Evolutionary conservation across 805 yeast species (phyloP).

Genomic region (Starmerella davenportii): DNA sequence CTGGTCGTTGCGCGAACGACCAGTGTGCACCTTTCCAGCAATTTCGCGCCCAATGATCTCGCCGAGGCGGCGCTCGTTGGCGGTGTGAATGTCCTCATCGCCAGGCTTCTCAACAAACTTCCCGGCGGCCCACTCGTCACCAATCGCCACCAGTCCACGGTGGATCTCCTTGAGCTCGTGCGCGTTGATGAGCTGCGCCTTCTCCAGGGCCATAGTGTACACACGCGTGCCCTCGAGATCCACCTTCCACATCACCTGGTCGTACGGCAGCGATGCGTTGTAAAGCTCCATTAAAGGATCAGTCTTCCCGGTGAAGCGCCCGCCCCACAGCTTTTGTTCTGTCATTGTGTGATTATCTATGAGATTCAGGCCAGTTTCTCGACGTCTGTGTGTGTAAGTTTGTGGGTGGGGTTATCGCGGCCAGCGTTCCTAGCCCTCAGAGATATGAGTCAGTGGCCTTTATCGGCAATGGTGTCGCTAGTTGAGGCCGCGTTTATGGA

Average conservation of each 20-base stretch:
- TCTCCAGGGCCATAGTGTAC: slow-evolving; percentile 70
- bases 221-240: slow-evolving; percentile 89
- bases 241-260: slow-evolving; percentile 82
- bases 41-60: slow-evolving; percentile 85
- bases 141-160: slow-evolving; percentile 53
- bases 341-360: slow-evolving; percentile 19
- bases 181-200: slow-evolving; percentile 52
- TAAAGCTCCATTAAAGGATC: slow-evolving; percentile 96
- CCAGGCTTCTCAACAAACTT: slow-evolving; percentile 61
- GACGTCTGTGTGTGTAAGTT: too few species aligned
- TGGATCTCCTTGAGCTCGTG: slow-evolving; percentile 71
- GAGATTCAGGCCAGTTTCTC: too few species aligned
- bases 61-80: slow-evolving; percentile 93
- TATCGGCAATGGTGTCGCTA: too few species aligned
- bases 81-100: slow-evolving; percentile 97
- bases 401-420: too few species aligned
- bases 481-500: too few species aligned
- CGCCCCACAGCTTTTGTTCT: slow-evolving; percentile 86
- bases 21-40: slow-evolving; percentile 98
- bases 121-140: slow-evolving; percentile 62
- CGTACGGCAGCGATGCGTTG: slow-evolving; percentile 93
- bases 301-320: slow-evolving; percentile 86
- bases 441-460: too few species aligned
- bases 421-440: too few species aligned
- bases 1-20: slow-evolving; percentile 95